Evolutionary conservation across 2,329 filamentous ascomycete genomes (phyloP).

Genomic region (Penicillium sp.): DNA sequence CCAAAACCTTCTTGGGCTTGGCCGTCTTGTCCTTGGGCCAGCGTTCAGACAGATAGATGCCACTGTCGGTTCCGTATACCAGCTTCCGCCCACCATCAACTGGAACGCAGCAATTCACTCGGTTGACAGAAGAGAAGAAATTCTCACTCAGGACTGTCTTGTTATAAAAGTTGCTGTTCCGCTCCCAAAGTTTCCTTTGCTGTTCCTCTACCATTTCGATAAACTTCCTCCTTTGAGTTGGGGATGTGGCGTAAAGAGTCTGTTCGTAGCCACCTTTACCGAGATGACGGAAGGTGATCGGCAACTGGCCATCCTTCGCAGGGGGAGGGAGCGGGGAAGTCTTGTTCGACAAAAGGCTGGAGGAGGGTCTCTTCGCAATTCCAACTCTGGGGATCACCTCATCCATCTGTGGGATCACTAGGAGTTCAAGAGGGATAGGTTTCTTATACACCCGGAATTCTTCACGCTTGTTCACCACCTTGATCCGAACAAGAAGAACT

Average conservation of each 20-base stretch:
- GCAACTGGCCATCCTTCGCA: conserved; percentile 74
- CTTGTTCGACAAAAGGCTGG: conserved; percentile 73
- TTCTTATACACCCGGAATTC: conserved; percentile 94
- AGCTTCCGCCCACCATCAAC: conserved; percentile 94
- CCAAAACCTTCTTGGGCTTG: conserved; percentile 80
- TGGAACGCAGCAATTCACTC: conserved; percentile 92
- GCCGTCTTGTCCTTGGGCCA: conserved; percentile 78
- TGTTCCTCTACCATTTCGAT: conserved; percentile 93
- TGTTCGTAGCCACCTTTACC: conserved; percentile 94
- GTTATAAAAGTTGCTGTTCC: conserved; percentile 70
- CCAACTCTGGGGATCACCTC: conserved; percentile 84
- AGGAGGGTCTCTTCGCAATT: conserved; percentile 82
- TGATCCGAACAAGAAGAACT: conserved; percentile 86
- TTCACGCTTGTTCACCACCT: conserved; percentile 89
- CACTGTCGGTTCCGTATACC: conserved; percentile 91
- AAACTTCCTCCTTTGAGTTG: conserved; percentile 90
- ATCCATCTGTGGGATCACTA: conserved; percentile 96
- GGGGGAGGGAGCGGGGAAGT: conserved; percentile 53
- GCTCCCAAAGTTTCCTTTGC: conserved; percentile 80
- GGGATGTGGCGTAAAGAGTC: conserved; percentile 84
- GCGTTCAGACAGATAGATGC: conserved; percentile 89
- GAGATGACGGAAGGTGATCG: conserved; percentile 94
- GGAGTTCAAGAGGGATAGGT: conserved; percentile 90
- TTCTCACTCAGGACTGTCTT: conserved; percentile 75
- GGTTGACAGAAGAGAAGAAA: conserved; percentile 86